Evolutionary conservation across 1,284 basidiomycete species (phyloP).

Genomic region (Coriolopsis trogii): DNA sequence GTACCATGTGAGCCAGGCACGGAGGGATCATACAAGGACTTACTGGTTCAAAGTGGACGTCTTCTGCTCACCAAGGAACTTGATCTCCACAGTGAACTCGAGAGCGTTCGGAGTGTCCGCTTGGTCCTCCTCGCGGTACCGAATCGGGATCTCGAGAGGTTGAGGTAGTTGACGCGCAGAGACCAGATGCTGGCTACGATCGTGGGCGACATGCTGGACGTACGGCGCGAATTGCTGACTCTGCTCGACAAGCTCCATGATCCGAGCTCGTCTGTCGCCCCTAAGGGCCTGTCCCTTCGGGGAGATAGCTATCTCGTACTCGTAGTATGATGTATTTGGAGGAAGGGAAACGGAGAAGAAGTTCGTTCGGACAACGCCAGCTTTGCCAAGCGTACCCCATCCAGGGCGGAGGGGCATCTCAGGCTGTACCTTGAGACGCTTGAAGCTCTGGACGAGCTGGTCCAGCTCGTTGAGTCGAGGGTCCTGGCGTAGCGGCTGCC

Average conservation of each 20-base stretch:
- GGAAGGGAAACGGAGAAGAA: constrained; percentile 63
- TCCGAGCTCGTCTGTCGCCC: constrained; percentile 51
- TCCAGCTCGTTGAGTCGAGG: constrained; percentile 43
- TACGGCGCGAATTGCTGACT: constrained; percentile 44
- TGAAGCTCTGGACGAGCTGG: constrained; percentile 52
- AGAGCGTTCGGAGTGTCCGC: constrained; percentile 45
- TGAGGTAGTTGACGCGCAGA: constrained; percentile 58
- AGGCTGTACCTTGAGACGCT: constrained; percentile 34
- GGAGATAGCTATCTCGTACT: constrained; percentile 60
- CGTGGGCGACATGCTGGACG: constrained; percentile 59
- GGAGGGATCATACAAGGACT: constrained; percentile 27
- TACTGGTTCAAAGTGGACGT: constrained; percentile 50
- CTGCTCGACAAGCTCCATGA: constrained; percentile 63
- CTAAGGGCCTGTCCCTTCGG: constrained; percentile 55
- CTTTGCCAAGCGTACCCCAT: constrained; percentile 59
- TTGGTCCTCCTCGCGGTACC: constrained; percentile 60
- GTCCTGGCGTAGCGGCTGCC: constrained; percentile 44
- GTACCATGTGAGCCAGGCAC: constrained; percentile 1
- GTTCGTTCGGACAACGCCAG: constrained; percentile 63
- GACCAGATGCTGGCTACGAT: constrained; percentile 58
- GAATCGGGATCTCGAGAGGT: constrained; percentile 51
- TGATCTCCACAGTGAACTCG: constrained; percentile 56
- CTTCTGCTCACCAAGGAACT: constrained; percentile 48
- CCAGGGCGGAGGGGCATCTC: constrained; percentile 66
- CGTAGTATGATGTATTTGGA: constrained; percentile 49